Evolutionary conservation across 768 basidiomycete genomes (phyloP).

Genomic region (Trichaptum fuscoviolaceum): DNA sequence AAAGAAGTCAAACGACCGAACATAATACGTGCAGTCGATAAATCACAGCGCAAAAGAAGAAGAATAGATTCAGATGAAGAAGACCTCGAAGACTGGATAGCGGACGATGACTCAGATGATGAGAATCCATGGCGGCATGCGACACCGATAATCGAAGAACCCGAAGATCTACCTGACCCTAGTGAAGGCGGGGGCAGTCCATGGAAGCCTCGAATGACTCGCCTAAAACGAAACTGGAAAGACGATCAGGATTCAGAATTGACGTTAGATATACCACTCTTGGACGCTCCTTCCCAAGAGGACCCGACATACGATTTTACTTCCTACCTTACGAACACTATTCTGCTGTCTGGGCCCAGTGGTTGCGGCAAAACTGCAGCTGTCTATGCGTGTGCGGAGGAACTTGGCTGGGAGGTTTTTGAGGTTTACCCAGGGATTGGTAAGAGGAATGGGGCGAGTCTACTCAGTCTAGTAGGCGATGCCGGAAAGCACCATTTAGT

Average conservation of each 20-base stretch:
- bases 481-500: constrained; percentile 92
- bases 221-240: neutral
- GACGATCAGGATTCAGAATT: neutral
- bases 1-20: constrained; percentile 51
- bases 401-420: constrained; percentile 94
- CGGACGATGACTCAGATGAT: constrained; percentile 31
- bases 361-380: constrained; percentile 90
- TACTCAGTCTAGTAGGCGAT: constrained; percentile 82
- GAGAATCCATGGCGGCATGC: constrained; percentile 16
- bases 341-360: constrained; percentile 75
- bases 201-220: constrained; percentile 19
- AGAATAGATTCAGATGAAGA: constrained; percentile 51
- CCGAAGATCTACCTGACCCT: neutral
- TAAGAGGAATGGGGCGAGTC: constrained; percentile 72
- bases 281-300: neutral
- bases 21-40: constrained; percentile 49
- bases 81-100: constrained; percentile 49
- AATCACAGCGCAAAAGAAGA: constrained; percentile 42
- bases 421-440: constrained; percentile 96
- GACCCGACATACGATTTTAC: constrained; percentile 24
- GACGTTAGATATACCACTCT: neutral
- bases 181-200: constrained; percentile 6
- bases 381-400: constrained; percentile 89
- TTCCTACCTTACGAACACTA: constrained; percentile 71
- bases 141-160: neutral